Base-by-base conservation (phyloP, 371 early-diverging fungal genomes). In the Saksenaea oblongispora region DNA sequence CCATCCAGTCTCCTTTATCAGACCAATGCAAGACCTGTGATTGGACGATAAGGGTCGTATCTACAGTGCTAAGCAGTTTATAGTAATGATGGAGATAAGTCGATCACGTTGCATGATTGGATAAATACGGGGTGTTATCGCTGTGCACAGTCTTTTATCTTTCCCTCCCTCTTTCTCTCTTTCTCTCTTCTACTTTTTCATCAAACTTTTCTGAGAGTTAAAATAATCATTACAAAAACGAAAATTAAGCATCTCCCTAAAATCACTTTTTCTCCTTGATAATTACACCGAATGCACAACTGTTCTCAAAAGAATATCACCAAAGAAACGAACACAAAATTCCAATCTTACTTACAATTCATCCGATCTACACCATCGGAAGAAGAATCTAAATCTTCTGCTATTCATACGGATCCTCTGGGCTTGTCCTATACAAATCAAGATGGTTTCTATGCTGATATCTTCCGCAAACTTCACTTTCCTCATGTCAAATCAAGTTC, bases 381-480 rank as follows among this genome's bases (percentile, higher is more conserved):
- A 28, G 26, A 63, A 13, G 18, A 54, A 22, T 47, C 51, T 2
- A 47, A 47, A 47, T 22, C n/a, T 47, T n/a, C 39, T 9, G 11
- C 18, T 54, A 62, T 74, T 54, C 36, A 67, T 11, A 69, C 68
- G 14, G 56, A 72, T 58, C 61, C 70, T 13, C 64, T 75, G n/a
- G 70, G 68, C 18, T 63, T 75, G 27, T 55, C 65, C n/a, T 75
- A 63, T 59, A 44, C 58, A 18, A 36, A 61, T 37, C 58, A 59
- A 13, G 63, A 65, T 42, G 56, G 51, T 18, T 62, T 51, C 15
- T 65, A 62, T 36, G 53, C 65, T 42, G 65, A 64, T 35, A 69
- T 70, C 26, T 72, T 70, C 34, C 60, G 63, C 7, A 56, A 59
- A 11, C 62, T 75, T 31, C 61, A 67, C 34, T 71, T 64, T 44